Percentiles rank a stretch among this genome's conserved stretches.
Conservation (phyloP, 805 yeast genomes). For the Wickerhamiella bombiphila region DNA sequence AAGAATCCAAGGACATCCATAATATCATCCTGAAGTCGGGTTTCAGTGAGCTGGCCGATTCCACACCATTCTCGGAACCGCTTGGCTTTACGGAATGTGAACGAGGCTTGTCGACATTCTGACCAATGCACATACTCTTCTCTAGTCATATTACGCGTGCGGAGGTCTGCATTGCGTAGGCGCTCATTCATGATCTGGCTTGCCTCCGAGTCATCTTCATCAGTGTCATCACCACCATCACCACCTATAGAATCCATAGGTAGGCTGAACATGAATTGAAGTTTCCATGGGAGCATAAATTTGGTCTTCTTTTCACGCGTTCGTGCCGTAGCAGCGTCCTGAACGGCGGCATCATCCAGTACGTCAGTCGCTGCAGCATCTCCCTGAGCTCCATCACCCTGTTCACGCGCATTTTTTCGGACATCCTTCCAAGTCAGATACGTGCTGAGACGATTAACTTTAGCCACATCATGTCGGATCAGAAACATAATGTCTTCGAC, state of each 20-base stretch:
- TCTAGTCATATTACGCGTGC: slow-evolving; percentile 85
- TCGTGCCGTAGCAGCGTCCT: slow-evolving; percentile 25
- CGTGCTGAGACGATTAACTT: slow-evolving; percentile 79
- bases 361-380: slow-evolving; percentile 37
- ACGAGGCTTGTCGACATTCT: slow-evolving; percentile 94
- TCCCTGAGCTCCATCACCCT: slow-evolving; percentile 40
- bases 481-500: slow-evolving; percentile 90
- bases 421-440: slow-evolving; percentile 95
- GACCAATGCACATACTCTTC: slow-evolving; percentile 99
- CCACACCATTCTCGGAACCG: slow-evolving; percentile 96
- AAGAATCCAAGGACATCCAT: slow-evolving; percentile 88
- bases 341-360: slow-evolving; percentile 31
- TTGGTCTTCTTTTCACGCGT: slow-evolving; percentile 54
- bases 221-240: slow-evolving; percentile 24
- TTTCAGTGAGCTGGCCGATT: slow-evolving; percentile 64
- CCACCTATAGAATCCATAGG: slow-evolving; percentile 27
- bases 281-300: slow-evolving; percentile 86
- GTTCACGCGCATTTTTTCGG: slow-evolving; percentile 63
- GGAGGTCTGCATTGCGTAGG: slow-evolving; percentile 81
- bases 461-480: slow-evolving; percentile 85
- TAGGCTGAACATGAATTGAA: slow-evolving; percentile 78
- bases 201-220: slow-evolving; percentile 56
- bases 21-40: slow-evolving; percentile 90
- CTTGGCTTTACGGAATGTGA: slow-evolving; percentile 87
- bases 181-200: slow-evolving; percentile 87